Percentiles rank a stretch among this genome's conserved stretches.
Conservation (phyloP, 805 yeast species). For the Tetrapisispora taiwanensis region DNA sequence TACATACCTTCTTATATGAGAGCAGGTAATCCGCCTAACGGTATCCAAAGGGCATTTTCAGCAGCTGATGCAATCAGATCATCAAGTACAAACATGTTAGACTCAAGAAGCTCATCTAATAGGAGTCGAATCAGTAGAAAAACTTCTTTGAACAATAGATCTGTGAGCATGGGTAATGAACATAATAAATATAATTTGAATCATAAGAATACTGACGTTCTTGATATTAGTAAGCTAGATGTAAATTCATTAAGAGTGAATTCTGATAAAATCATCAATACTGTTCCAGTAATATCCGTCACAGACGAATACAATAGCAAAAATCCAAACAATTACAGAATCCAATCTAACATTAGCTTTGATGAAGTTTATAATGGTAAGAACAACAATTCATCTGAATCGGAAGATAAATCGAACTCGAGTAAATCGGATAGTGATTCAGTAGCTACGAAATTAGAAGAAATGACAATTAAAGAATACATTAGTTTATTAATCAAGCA, state of each 20-base stretch:
- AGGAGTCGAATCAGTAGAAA: neutral
- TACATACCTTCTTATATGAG: neutral
- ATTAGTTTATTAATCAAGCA: constrained; percentile 17
- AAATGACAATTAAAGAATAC: constrained; percentile 15
- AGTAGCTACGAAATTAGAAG: neutral
- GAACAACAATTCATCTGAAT: neutral
- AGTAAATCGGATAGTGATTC: neutral
- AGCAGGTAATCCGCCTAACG: no score
- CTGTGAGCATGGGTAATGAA: neutral
- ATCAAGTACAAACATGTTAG: neutral
- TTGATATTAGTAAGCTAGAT: neutral
- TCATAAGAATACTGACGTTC: neutral
- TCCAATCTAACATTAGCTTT: constrained; percentile 17
- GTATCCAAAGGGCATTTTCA: neutral
- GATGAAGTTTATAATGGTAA: constrained; percentile 9
- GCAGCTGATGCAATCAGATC: neutral
- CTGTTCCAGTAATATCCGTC: constrained; percentile 18
- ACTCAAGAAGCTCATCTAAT: neutral
- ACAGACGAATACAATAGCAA: constrained; percentile 16
- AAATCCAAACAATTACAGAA: constrained; percentile 10
- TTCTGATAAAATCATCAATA: constrained; percentile 14
- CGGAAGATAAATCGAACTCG: neutral
- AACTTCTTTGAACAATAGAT: neutral
- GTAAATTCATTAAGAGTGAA: constrained; percentile 8
- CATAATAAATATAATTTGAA: neutral